These are phyloP conservation scores for Epichloe gansuensis DNA, from an alignment of 2,329 filamentous ascomycete species.

Conservation along the genomic window DNA sequence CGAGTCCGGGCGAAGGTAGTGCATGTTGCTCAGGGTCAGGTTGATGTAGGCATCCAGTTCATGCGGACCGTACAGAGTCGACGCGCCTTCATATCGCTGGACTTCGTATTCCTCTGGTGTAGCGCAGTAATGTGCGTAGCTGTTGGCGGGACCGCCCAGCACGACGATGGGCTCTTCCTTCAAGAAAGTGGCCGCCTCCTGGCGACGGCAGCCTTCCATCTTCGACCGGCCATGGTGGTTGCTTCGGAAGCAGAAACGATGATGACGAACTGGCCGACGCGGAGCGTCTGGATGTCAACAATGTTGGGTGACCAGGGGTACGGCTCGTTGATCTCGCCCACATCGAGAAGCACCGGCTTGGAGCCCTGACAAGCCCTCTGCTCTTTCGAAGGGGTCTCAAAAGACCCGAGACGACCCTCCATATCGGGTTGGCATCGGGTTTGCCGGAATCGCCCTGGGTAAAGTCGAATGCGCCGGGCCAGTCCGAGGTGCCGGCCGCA, in stretches of 20 bases:
- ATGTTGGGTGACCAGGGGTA: slow-evolving; percentile 88
- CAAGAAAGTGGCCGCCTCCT: slow-evolving; percentile 35
- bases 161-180: slow-evolving; percentile 58
- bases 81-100: slow-evolving; percentile 91
- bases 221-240: slow-evolving; percentile 81
- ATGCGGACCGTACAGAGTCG: slow-evolving; percentile 74
- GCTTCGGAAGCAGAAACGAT: slow-evolving; percentile 79
- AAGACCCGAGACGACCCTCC: slow-evolving; percentile 62
- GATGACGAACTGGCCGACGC: slow-evolving; percentile 74
- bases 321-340: slow-evolving; percentile 65
- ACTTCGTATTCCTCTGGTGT: slow-evolving; percentile 71
- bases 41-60: slow-evolving; percentile 83
- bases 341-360: slow-evolving; percentile 80
- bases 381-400: slow-evolving; percentile 56
- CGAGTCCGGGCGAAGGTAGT: slow-evolving; percentile 27
- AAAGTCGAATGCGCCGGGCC: slow-evolving; percentile 86
- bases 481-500: slow-evolving; percentile 83
- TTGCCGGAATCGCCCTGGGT: slow-evolving; percentile 69
- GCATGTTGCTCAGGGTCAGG: slow-evolving; percentile 53
- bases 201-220: slow-evolving; percentile 66
- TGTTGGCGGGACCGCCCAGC: slow-evolving; percentile 80
- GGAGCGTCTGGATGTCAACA: slow-evolving; percentile 75
- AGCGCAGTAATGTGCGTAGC: slow-evolving; percentile 72
- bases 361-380: slow-evolving; percentile 67
- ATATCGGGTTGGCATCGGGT: slow-evolving; percentile 62